Percentiles rank a stretch among this genome's conserved stretches.
phyloP scores from a whole-genome alignment of 164 flowering plant species.

The Stephania cephalantha region DNA sequence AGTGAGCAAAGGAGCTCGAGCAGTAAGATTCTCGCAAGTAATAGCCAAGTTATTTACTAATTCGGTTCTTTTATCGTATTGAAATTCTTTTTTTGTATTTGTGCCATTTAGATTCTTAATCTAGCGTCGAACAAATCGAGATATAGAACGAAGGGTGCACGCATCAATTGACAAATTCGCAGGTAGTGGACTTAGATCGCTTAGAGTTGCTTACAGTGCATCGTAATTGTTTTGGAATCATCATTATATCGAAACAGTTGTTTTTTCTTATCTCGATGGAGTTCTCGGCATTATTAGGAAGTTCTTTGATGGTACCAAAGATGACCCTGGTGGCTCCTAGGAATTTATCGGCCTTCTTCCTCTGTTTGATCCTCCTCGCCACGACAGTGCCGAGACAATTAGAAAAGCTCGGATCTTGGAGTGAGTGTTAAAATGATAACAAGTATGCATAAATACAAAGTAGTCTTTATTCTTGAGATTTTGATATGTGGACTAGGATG shows the following conservation, averaged over 20 bases:
- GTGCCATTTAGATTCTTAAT: slow-evolving; percentile 80
- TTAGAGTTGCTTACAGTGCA: slow-evolving; percentile 86
- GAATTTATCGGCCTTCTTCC: slow-evolving; percentile 90
- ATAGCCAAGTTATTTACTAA: too few species aligned
- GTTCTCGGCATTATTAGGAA: slow-evolving; percentile 44
- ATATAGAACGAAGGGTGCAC: slow-evolving; percentile 77
- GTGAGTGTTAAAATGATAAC: too few species aligned
- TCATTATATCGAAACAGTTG: not conserved
- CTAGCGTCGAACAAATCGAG: slow-evolving; percentile 70
- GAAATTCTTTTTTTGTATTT: too few species aligned
- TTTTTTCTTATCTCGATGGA: not conserved
- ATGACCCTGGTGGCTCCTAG: slow-evolving; percentile 92
- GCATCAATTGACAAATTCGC: slow-evolving; percentile 77
- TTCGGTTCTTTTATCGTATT: too few species aligned
- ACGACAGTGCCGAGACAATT: too few species aligned
- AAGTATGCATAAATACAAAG: too few species aligned
- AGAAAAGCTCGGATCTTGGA: too few species aligned
- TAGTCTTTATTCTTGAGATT: too few species aligned
- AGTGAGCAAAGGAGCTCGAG: too few species aligned
- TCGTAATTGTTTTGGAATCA: not conserved
- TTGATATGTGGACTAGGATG: too few species aligned
- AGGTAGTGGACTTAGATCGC: slow-evolving; percentile 77
- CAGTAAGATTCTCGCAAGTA: too few species aligned
- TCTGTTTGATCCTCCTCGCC: slow-evolving; percentile 95
- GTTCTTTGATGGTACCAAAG: slow-evolving; percentile 92